These are phyloP conservation scores for Pleurotus tuoliensis DNA, from an alignment of 768 basidiomycete genomes.

Conservation along the genomic window DNA sequence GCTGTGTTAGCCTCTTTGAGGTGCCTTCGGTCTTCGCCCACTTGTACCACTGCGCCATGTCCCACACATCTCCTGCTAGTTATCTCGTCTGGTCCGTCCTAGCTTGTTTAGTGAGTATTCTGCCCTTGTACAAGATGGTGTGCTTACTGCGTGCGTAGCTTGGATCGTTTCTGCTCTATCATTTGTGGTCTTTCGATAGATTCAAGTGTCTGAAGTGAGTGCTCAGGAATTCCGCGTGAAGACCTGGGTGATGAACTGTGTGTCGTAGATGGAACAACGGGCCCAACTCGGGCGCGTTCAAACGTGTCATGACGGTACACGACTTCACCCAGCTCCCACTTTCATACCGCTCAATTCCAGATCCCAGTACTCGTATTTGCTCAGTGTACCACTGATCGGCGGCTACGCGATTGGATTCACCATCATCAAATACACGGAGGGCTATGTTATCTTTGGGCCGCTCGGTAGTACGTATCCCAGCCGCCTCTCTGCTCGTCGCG, in stretches of 20 bases:
- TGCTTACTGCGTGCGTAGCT: background rate
- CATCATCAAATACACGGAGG: constrained; percentile 71
- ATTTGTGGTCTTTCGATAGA: constrained; percentile 36
- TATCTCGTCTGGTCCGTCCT: constrained; percentile 64
- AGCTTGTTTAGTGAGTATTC: constrained; percentile 40
- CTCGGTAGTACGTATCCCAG: constrained; percentile 43
- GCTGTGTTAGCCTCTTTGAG: background rate
- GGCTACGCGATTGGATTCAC: constrained; percentile 60
- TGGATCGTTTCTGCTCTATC: background rate
- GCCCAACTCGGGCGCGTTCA: constrained; percentile 69
- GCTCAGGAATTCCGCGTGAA: background rate
- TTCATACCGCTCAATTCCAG: background rate
- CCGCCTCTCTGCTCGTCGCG: constrained; percentile 1
- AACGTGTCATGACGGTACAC: constrained; percentile 79
- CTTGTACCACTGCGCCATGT: constrained; percentile 37
- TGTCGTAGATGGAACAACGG: constrained; percentile 63
- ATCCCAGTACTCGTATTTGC: constrained; percentile 65
- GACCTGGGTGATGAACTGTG: background rate
- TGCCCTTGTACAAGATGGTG: background rate
- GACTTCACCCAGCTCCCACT: background rate
- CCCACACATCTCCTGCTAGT: constrained; percentile 57
- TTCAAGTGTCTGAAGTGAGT: constrained; percentile 69
- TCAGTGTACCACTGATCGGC: constrained; percentile 57
- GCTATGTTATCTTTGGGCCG: constrained; percentile 43
- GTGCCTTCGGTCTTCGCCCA: background rate